These are phyloP conservation scores for Metroxylon sagu DNA, from an alignment of 176 grass and related monocot genomes.

Conservation along the genomic window DNA sequence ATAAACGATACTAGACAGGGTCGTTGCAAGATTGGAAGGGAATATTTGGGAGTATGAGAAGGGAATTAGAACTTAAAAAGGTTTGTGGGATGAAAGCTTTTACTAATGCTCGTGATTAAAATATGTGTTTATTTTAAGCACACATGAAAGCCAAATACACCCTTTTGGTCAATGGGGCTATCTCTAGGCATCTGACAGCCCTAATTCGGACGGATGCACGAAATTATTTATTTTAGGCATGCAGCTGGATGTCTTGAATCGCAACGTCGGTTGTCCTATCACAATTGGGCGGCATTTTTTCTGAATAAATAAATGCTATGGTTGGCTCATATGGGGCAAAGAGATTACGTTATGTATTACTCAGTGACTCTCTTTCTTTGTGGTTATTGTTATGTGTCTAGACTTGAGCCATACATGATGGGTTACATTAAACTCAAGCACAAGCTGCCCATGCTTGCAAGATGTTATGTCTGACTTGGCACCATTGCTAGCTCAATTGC, in stretches of 20 bases:
- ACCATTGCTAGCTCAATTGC: too few species aligned
- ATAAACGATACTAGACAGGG: conserved; percentile 54
- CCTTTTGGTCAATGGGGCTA: conserved; percentile 34
- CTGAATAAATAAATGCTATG: neutral
- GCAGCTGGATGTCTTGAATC: neutral
- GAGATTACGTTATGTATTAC: too few species aligned
- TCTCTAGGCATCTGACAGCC: conserved; percentile 22
- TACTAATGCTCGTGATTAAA: conserved; percentile 23
- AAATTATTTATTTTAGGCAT: neutral
- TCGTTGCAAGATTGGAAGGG: conserved; percentile 55
- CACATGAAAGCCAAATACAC: conserved; percentile 11
- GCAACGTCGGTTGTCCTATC: neutral
- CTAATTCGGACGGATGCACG: neutral
- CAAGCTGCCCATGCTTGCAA: too few species aligned
- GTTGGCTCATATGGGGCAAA: too few species aligned
- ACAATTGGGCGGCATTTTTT: neutral
- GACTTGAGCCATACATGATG: too few species aligned
- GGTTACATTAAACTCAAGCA: too few species aligned
- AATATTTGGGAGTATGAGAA: conserved; percentile 78
- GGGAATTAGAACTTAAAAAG: conserved; percentile 38
- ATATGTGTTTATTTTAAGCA: too few species aligned
- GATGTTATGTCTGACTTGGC: too few species aligned
- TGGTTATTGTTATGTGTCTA: too few species aligned
- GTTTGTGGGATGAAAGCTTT: conserved; percentile 17
- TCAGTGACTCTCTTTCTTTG: too few species aligned